Evolutionary conservation across 2,329 filamentous ascomycete genomes (phyloP), one percentile per base, ranked within the genome.

Genomic region (Pseudogymnoascus sp.): DNA sequence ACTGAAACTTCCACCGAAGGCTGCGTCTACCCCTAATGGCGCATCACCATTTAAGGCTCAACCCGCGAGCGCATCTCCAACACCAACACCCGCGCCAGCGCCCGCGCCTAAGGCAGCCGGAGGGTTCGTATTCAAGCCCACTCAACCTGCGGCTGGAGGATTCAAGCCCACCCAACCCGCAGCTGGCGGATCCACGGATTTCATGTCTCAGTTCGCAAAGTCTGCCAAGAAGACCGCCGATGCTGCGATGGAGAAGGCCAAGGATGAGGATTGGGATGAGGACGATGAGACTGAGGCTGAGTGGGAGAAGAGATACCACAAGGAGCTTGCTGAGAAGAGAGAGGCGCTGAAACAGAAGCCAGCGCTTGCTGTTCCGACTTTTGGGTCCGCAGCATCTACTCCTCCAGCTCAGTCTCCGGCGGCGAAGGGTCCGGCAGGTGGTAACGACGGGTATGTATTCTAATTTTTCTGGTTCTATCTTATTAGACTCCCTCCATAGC

Each of bases 251-350:
- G 63, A 71, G 62, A 69, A 68, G 38, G 69, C 67, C 3, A 71
- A 67, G 59, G 69, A 68, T 21, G 69, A 70, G 16, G 71, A 73
- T 12, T 67, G 67, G 42, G 72, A 73, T 60, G 71, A 70, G 2
- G 72, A 73, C 21, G 71, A 73, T 6, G 69, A 69, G 53, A 66
- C 34, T 18, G 59, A 63, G 21, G 61, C 8, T 11, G 63, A 64
- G 56, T 64, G 60, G 61, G 63, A 67, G 44, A 67, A 63, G 31
- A 67, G 69, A n/a, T 71, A 60, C 18, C 60, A 65, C 37, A 62
- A 65, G 40, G 62, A 66, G 38, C 56, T 60, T 3, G 56, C 31
- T 7, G 34, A 60, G 56, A 60, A 60, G 56, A 31, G 46, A 2
- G 46, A 53, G 46, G 14, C 14, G 23, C 5, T 31, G 1, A 44